Evolutionary conservation across 164 flowering plant genomes (phyloP), one percentile per base, ranked within the genome.

Genomic region (Nymphaea colorata): DNA sequence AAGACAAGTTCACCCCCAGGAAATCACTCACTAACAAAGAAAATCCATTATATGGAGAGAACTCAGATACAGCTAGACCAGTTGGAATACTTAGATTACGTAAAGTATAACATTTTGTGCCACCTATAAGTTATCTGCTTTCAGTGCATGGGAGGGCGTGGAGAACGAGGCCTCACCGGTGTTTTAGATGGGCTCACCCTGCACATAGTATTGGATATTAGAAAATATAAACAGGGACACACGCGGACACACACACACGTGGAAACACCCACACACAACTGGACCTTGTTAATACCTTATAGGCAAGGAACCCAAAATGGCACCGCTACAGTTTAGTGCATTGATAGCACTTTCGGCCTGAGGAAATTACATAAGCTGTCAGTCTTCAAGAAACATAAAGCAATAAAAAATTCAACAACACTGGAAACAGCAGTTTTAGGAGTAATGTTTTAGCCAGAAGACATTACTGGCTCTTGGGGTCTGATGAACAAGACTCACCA

Each of bases 151-250:
- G 84, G 71, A 51, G 72, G 71, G 2, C 88, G 85, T 57, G 89
- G 87, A 67, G 82, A 62, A 41, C 86, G 87, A 2, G 88, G 89
- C 14, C 91, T 79, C 64, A 86, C 91, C 42, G 95, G 95, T 2
- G 91, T 88, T 82, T 86, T 86, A 45, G 91, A 88, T 61, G 95
- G 95, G 77, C 95, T 88, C 10, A 88, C 90, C 87, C 94, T 88
- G 86, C 5, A 72, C 7, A 66, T 8, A 51, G 8, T 1, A 8
- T 51, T 51, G 57, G 14, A 51, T 15, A 51, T 51, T 51, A 51
- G 57, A 8, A 15, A 51, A 51, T 51, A 25, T 25, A 25, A 25
- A 25, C 36, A 25, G 36, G 36, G 36, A 25, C 36, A 25, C 36
- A 1, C 36, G 36, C 36, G 1, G 0, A 25, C 36, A 25, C 36